phyloP scores from a whole-genome alignment of 2,329 filamentous ascomycete species.

The Trichothecium roseum region DNA sequence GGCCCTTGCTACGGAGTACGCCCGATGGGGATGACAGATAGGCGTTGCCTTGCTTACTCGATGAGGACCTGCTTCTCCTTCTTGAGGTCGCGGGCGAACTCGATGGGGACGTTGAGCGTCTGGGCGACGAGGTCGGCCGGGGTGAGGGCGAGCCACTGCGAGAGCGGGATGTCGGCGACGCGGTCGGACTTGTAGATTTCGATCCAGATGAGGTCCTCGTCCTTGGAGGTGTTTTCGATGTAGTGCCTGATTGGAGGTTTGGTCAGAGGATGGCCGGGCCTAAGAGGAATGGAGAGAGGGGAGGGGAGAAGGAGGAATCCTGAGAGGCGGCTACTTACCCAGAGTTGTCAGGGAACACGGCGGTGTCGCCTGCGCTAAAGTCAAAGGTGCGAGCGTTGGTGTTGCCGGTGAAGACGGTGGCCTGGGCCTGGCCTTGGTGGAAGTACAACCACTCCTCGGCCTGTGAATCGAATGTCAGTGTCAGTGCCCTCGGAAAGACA shows the following conservation, averaged over 20 bases:
- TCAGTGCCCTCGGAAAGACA: background rate
- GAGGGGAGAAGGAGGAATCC: too few relatives aligned
- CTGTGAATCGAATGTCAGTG: constrained; percentile 18
- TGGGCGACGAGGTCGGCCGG: constrained; percentile 52
- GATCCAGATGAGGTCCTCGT: constrained; percentile 55
- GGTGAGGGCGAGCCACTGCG: constrained; percentile 60
- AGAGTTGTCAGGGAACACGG: constrained; percentile 56
- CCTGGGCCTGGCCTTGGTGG: constrained; percentile 48
- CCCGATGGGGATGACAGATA: too few relatives aligned
- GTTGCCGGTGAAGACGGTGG: constrained; percentile 55
- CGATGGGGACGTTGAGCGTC: constrained; percentile 45
- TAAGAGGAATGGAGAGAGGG: background rate
- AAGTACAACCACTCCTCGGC: constrained; percentile 66
- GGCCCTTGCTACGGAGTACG: too few relatives aligned
- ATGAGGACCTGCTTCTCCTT: constrained; percentile 52
- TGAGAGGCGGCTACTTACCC: too few relatives aligned
- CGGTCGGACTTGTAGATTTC: constrained; percentile 60
- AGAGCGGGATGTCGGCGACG: constrained; percentile 55
- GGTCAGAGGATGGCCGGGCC: background rate
- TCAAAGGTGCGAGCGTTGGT: constrained; percentile 55
- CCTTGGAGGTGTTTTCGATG: constrained; percentile 53
- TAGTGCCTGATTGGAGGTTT: constrained; percentile 38
- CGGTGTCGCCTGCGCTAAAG: constrained; percentile 56
- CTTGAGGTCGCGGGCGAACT: constrained; percentile 46
- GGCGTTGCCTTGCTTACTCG: too few relatives aligned